Evolutionary conservation across 169 alveolate species (phyloP).

Genomic region (Cryptosporidium ryanae): DNA sequence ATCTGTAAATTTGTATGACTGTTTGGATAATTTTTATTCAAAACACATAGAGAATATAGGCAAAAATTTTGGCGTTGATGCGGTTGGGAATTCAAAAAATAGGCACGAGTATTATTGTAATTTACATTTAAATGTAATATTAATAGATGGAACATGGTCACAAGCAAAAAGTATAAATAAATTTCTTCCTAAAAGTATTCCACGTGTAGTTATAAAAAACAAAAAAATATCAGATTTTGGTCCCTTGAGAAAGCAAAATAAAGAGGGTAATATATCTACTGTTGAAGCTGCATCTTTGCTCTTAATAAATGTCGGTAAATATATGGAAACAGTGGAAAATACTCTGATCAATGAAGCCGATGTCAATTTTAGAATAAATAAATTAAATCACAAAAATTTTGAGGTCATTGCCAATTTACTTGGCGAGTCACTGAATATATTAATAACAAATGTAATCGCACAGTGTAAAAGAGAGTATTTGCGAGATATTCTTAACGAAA

Average conservation of each 20-base stretch:
- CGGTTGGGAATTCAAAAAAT: not conserved
- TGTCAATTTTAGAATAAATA: not conserved
- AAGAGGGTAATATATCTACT: constrained; percentile 59
- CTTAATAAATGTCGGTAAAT: constrained; percentile 1
- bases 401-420: not conserved
- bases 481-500: constrained; percentile 19
- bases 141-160: constrained; percentile 68
- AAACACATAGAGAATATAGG: not conserved
- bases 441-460: constrained; percentile 42
- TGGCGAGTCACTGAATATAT: constrained; percentile 16
- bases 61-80: not conserved
- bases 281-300: constrained; percentile 57
- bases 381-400: not conserved
- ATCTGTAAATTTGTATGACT: not conserved
- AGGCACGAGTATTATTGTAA: not conserved
- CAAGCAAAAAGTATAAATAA: constrained; percentile 70
- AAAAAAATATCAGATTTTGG: constrained; percentile 70
- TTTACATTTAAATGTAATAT: constrained; percentile 23
- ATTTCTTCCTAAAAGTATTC: constrained; percentile 14
- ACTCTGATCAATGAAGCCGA: not conserved
- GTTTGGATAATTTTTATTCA: not conserved
- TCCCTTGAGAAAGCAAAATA: constrained; percentile 57
- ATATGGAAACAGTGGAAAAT: not conserved
- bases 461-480: constrained; percentile 67
- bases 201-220: constrained; percentile 34